phyloP scores from a whole-genome alignment of 805 yeast genomes.

The Naumovozyma castellii region DNA sequence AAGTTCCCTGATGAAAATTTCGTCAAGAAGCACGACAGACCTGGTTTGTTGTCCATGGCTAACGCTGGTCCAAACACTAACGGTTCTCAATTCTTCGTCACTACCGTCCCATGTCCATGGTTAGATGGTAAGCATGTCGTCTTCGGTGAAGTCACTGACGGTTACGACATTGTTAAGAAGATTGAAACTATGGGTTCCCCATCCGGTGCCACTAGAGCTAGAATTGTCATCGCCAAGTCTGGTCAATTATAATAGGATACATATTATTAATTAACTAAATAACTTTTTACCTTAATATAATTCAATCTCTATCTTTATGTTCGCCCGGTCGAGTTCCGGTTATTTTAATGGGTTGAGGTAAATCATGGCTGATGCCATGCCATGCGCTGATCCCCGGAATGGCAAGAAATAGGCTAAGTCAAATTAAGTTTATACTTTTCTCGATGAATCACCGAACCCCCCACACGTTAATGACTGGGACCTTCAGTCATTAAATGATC shows the following conservation, averaged over 20 bases:
- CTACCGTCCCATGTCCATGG: slow-evolving; percentile 82
- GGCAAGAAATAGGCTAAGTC: no score
- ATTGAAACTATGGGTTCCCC: slow-evolving; percentile 70
- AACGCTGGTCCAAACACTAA: slow-evolving; percentile 97
- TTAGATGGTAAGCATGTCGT: slow-evolving; percentile 92
- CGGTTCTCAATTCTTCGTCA: slow-evolving; percentile 95
- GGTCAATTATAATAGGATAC: slow-evolving; percentile 33
- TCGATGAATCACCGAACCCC: no score
- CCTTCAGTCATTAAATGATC: no score
- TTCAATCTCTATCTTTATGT: no score
- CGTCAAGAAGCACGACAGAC: slow-evolving; percentile 59
- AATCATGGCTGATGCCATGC: no score
- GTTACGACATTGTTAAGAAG: slow-evolving; percentile 76
- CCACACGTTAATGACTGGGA: no score
- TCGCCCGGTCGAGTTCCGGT: no score
- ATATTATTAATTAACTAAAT: no score
- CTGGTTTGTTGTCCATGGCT: slow-evolving; percentile 90
- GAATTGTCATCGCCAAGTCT: slow-evolving; percentile 52
- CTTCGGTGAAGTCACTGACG: slow-evolving; percentile 85
- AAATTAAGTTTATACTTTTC: no score
- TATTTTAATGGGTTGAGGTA: no score
- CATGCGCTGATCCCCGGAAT: no score
- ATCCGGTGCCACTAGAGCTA: slow-evolving; percentile 62
- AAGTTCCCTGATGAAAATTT: slow-evolving; percentile 73
- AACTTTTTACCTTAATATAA: neutral